Conservation (phyloP, 2,329 filamentous ascomycete species). For the Helotiales sp. region DNA sequence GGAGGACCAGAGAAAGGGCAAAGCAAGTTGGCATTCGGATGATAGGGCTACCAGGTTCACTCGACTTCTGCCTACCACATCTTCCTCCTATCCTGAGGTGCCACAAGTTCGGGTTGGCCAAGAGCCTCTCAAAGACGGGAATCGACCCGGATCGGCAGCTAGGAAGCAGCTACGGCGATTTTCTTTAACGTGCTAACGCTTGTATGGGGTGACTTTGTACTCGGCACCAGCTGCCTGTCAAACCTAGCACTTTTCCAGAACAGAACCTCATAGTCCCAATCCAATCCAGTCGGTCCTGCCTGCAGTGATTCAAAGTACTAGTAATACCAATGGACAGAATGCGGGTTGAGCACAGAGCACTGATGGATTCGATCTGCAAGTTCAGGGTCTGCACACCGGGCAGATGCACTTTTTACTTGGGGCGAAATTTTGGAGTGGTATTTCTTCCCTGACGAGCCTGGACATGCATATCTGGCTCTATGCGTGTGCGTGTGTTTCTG, state of each 20-base stretch:
- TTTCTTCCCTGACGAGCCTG: neutral
- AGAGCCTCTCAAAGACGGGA: slow-evolving; percentile 17
- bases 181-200: slow-evolving; percentile 18
- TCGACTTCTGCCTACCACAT: slow-evolving; percentile 15
- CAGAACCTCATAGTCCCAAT: neutral
- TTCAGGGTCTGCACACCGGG: slow-evolving; percentile 25
- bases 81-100: slow-evolving; percentile 35
- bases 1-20: slow-evolving; percentile 58
- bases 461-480: slow-evolving; percentile 7
- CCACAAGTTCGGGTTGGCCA: slow-evolving; percentile 33
- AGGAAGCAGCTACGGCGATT: slow-evolving; percentile 21
- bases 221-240: slow-evolving; percentile 15
- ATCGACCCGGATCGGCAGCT: slow-evolving; percentile 30
- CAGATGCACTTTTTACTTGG: slow-evolving; percentile 22
- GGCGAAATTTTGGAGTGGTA: slow-evolving; percentile 6
- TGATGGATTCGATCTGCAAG: slow-evolving; percentile 25
- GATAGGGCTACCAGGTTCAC: slow-evolving; percentile 22
- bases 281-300: too few relatives aligned
- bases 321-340: slow-evolving; percentile 1
- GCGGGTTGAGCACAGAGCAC: slow-evolving; percentile 8
- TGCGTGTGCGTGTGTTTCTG: neutral
- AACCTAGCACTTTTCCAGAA: slow-evolving; percentile 25
- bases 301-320: neutral
- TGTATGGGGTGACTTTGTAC: slow-evolving; percentile 17
- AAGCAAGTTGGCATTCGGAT: slow-evolving; percentile 61